Conservation (phyloP, 345 rosid genomes). For the Eucalyptus lansdowneana region DNA sequence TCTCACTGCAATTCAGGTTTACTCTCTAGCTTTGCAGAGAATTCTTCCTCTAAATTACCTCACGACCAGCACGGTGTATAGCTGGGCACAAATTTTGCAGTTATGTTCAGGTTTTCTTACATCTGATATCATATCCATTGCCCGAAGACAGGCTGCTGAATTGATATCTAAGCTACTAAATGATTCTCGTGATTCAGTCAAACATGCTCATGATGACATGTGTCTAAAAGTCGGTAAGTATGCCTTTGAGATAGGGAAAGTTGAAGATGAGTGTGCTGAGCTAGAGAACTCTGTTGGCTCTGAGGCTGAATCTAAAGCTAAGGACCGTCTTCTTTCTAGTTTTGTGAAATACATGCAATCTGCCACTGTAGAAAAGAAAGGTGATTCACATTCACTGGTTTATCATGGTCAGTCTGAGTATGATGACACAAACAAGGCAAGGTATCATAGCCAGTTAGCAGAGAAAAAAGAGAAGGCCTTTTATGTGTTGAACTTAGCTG, state of each 20-base stretch:
- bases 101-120: conserved; percentile 60
- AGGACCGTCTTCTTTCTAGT: conserved; percentile 61
- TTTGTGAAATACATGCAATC: conserved; percentile 61
- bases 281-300: conserved; percentile 45
- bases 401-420: conserved; percentile 13
- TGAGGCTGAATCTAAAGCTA: conserved; percentile 61
- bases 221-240: conserved; percentile 45
- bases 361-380: conserved; percentile 37
- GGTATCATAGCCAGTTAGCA: conserved; percentile 16
- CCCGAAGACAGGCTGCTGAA: conserved; percentile 70
- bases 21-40: conserved; percentile 72
- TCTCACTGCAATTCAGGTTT: conserved; percentile 43
- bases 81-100: conserved; percentile 77
- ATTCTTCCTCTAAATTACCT: conserved; percentile 74
- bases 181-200: conserved; percentile 37
- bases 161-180: conserved; percentile 36
- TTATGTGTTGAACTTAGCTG: conserved; percentile 39
- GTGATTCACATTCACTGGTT: conserved; percentile 19
- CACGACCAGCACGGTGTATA: conserved; percentile 57
- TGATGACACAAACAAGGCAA: conserved; percentile 18
- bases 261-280: conserved; percentile 53
- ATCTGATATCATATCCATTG: conserved; percentile 53
- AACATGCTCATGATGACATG: conserved; percentile 40
- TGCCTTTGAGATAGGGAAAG: conserved; percentile 44
- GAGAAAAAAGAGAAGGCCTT: conserved; percentile 53